Evolutionary conservation across 2,329 filamentous ascomycete species (phyloP), one percentile per base, ranked within the genome.

Genomic region (Cercospora sp.): DNA sequence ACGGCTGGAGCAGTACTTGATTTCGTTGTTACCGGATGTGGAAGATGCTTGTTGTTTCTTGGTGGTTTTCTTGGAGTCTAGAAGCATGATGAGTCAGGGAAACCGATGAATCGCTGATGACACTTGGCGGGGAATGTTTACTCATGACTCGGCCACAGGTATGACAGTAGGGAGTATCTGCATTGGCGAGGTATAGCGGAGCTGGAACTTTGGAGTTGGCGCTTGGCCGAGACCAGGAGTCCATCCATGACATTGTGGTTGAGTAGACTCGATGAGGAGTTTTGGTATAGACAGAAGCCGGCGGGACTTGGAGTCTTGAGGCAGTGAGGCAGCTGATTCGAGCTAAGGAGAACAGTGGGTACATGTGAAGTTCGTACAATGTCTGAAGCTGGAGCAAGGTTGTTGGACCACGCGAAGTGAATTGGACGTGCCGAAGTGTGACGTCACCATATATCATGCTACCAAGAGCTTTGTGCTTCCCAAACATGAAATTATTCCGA

Each of bases 1-100:
- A 42, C 84, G 79, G 57, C 82, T 79, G 0, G 86, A 89, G 78
- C 87, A 89, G 78, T 88, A 89, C 69, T 87, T 88, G 33, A 82
- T 76, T 48, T 71, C 72, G 36, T 74, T 79, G 5, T 73, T 72
- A 2, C 73, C 73, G 0, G 28, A 20, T 31, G 28, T 59, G n/a
- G 55, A 59, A 20, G 55, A 33, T 0, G 31, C 4, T 36, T 59
- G 55, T 57, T 63, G 61, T 58, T 80, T 80, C 42, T 69, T 72
- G 42, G 31, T 66, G 23, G 69, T 33, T 33, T 71, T 71, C 63
- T 74, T 73, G 30, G 71, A 71, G 60, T 68, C 65, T 63, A 18
- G n/a, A 18, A 20, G 1, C 3, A 53, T 13, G 1, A 26, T n/a
- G 48, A 13, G 23, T 23, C n/a, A 23, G 23, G 20, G 13, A n/a